Evolutionary conservation across 139 green algal genomes (phyloP).

Genomic region (Micromonas pusilla): DNA sequence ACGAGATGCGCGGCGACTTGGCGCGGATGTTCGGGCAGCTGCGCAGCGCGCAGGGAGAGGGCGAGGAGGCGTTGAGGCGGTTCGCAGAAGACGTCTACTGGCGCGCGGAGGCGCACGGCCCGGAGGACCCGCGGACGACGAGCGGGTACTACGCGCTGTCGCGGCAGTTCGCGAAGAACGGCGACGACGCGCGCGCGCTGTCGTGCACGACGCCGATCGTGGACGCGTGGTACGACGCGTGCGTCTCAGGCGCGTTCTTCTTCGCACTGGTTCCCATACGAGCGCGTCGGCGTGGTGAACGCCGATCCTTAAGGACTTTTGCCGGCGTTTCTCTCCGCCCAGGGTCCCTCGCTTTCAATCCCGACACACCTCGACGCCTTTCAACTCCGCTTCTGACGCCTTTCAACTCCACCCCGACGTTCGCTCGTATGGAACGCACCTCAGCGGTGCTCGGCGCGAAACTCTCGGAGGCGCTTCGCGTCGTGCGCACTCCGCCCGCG

Average conservation of each 20-base stretch:
- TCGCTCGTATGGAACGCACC: no score
- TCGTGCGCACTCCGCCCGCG: no score
- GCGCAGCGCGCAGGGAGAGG: constrained; percentile 53
- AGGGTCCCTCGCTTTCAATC: no score
- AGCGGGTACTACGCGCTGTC: constrained; percentile 74
- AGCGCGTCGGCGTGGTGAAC: no score
- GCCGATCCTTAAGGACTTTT: no score
- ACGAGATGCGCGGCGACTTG: constrained; percentile 64
- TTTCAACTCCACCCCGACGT: no score
- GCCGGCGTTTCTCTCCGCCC: no score
- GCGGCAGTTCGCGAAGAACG: constrained; percentile 53
- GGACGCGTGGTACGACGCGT: neutral
- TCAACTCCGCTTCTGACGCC: no score
- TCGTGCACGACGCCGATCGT: neutral
- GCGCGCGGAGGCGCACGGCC: constrained; percentile 63
- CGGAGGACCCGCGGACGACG: constrained; percentile 61
- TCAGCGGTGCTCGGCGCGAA: no score
- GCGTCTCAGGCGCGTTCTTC: neutral
- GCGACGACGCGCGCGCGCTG: neutral
- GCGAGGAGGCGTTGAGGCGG: constrained; percentile 15
- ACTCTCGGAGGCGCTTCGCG: no score
- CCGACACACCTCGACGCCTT: no score
- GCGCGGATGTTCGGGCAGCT: constrained; percentile 67
- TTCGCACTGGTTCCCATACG: no score
- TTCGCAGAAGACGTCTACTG: constrained; percentile 74